Conservation (phyloP, 1,284 basidiomycete genomes). For the Tilletiaria anomala region DNA sequence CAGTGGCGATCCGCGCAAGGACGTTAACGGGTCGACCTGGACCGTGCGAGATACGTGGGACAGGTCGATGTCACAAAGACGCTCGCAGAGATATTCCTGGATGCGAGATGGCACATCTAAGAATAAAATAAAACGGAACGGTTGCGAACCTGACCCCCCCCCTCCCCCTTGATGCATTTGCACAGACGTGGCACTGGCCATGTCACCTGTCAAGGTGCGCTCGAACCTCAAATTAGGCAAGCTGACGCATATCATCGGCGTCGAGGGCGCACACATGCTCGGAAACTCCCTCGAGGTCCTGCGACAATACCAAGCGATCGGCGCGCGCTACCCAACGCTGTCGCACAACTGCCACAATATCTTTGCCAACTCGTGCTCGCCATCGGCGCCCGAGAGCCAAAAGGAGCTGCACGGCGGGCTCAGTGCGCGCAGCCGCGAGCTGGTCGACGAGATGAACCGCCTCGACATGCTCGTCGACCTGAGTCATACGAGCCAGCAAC, state of each 20-base stretch:
- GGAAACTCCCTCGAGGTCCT: constrained; percentile 7
- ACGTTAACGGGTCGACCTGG: constrained; percentile 10
- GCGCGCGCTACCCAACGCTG: constrained; percentile 13
- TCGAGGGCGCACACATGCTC: constrained; percentile 9
- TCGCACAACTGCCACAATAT: constrained; percentile 14
- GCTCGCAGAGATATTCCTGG: constrained; percentile 7
- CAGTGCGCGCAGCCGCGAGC: constrained; percentile 4
- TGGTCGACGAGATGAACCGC: constrained; percentile 12
- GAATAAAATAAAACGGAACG: too few species aligned
- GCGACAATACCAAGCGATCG: background rate
- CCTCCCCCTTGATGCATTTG: too few species aligned
- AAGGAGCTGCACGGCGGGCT: constrained; percentile 9
- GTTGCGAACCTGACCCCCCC: too few species aligned
- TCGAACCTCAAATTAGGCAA: background rate
- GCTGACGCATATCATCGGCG: constrained; percentile 2
- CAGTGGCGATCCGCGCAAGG: constrained; percentile 4
- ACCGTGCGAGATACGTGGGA: constrained; percentile 11
- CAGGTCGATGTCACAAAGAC: constrained; percentile 18
- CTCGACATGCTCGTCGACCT: constrained; percentile 21
- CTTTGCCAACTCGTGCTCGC: constrained; percentile 13
- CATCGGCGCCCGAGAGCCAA: background rate
- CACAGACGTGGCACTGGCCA: constrained; percentile 1
- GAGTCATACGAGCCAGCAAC: constrained; percentile 29
- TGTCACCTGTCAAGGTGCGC: background rate
- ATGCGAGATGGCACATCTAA: too few species aligned